Conservation (phyloP, 345 rosid species). For the Erucastrum elatum region DNA sequence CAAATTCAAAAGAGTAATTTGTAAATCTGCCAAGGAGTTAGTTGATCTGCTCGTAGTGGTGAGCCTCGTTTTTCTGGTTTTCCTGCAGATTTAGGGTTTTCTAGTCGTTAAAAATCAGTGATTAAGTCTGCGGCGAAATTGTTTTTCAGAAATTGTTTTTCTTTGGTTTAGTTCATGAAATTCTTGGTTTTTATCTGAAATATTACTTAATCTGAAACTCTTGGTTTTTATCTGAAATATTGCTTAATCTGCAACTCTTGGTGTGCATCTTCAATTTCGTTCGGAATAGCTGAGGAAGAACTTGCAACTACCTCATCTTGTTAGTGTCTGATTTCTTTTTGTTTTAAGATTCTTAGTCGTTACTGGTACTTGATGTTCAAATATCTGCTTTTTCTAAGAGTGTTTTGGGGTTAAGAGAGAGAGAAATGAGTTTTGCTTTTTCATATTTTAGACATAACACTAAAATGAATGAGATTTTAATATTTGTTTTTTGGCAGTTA, state of each 20-base stretch:
- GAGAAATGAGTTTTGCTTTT: neutral
- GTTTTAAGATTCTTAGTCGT: neutral
- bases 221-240: neutral
- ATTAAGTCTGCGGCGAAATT: neutral
- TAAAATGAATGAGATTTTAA: neutral
- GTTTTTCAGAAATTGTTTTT: neutral
- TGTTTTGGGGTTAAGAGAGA: neutral
- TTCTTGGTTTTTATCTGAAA: neutral
- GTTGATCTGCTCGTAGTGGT: conserved; percentile 21
- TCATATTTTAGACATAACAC: neutral
- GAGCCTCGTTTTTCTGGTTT: neutral
- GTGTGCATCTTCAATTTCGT: neutral
- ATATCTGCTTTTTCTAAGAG: neutral
- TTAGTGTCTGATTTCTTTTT: neutral
- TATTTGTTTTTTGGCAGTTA: conserved; percentile 14
- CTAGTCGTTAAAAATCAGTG: neutral
- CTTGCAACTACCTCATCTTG: neutral
- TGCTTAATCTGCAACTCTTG: conserved; percentile 5
- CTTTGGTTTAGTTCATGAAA: neutral
- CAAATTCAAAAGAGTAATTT: neutral
- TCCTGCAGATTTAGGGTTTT: conserved; percentile 6
- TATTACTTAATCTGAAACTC: too few species aligned
- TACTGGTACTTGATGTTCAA: neutral
- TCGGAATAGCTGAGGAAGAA: neutral
- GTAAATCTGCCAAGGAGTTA: neutral